Evolutionary conservation across 2,329 filamentous ascomycete genomes (phyloP).

Genomic region (Fusarium torreyae): DNA sequence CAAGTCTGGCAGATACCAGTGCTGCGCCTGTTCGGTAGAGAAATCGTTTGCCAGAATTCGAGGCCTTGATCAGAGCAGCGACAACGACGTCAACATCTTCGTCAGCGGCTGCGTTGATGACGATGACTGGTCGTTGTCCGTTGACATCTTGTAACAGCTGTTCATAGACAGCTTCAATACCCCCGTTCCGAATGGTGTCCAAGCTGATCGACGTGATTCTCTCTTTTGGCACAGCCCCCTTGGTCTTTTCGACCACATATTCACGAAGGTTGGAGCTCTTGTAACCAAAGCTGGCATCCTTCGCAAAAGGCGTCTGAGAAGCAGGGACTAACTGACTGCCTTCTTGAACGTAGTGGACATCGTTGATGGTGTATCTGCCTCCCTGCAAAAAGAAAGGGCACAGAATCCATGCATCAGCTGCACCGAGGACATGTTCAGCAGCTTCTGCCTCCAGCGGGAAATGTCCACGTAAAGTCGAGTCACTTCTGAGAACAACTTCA

Average conservation of each 20-base stretch:
- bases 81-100: constrained; percentile 71
- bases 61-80: constrained; percentile 60
- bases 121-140: constrained; percentile 56
- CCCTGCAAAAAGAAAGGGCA: constrained; percentile 73
- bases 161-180: constrained; percentile 59
- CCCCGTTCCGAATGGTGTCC: constrained; percentile 63
- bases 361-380: constrained; percentile 68
- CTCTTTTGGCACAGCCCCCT: constrained; percentile 56
- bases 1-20: constrained; percentile 63
- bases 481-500: constrained; percentile 69
- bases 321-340: constrained; percentile 59
- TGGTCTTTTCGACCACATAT: constrained; percentile 69
- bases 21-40: constrained; percentile 59
- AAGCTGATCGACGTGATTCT: constrained; percentile 62
- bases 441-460: constrained; percentile 69
- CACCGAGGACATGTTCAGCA: constrained; percentile 64
- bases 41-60: constrained; percentile 52
- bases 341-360: constrained; percentile 71
- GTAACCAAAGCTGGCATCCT: constrained; percentile 71
- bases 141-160: constrained; percentile 57
- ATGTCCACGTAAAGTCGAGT: constrained; percentile 70
- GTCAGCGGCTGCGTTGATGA: constrained; percentile 68
- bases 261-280: constrained; percentile 62
- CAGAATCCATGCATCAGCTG: constrained; percentile 67
- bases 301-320: constrained; percentile 67